Evolutionary conservation across 2,329 filamentous ascomycete genomes (phyloP).

Genomic region (Chaetomium sp.): DNA sequence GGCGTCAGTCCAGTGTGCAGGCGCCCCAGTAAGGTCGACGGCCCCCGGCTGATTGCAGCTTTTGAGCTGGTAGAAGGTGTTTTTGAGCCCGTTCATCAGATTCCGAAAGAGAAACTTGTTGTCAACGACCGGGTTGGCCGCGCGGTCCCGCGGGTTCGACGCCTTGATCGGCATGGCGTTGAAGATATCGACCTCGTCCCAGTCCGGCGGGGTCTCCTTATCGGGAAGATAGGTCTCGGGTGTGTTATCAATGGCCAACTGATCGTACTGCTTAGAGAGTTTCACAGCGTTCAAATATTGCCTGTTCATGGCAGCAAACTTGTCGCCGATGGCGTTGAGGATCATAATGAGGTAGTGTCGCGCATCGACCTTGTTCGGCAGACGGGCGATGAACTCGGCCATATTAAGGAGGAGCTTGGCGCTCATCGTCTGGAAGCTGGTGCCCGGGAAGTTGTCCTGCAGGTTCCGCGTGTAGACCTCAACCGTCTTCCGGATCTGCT

Average conservation of each 20-base stretch:
- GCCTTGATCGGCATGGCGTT: slow-evolving; percentile 94
- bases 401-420: slow-evolving; percentile 95
- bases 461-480: slow-evolving; percentile 96
- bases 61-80: slow-evolving; percentile 90
- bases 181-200: slow-evolving; percentile 98
- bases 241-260: slow-evolving; percentile 56
- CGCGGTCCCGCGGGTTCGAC: slow-evolving; percentile 81
- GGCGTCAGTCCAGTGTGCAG: slow-evolving; percentile 88
- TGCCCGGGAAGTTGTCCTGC: slow-evolving; percentile 92
- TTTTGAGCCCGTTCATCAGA: slow-evolving; percentile 89
- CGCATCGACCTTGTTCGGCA: slow-evolving; percentile 88
- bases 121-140: slow-evolving; percentile 83
- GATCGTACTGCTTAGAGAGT: slow-evolving; percentile 69
- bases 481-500: slow-evolving; percentile 91
- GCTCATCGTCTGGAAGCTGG: slow-evolving; percentile 99
- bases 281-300: slow-evolving; percentile 95
- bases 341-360: slow-evolving; percentile 97
- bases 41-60: slow-evolving; percentile 71
- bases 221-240: slow-evolving; percentile 81
- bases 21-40: slow-evolving; percentile 72
- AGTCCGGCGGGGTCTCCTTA: slow-evolving; percentile 73
- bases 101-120: slow-evolving; percentile 99
- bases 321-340: slow-evolving; percentile 93
- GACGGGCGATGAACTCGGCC: slow-evolving; percentile 93
- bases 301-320: slow-evolving; percentile 96